Base-by-base conservation (phyloP, 2,329 filamentous ascomycete species). In the Aspergillus texensis region DNA sequence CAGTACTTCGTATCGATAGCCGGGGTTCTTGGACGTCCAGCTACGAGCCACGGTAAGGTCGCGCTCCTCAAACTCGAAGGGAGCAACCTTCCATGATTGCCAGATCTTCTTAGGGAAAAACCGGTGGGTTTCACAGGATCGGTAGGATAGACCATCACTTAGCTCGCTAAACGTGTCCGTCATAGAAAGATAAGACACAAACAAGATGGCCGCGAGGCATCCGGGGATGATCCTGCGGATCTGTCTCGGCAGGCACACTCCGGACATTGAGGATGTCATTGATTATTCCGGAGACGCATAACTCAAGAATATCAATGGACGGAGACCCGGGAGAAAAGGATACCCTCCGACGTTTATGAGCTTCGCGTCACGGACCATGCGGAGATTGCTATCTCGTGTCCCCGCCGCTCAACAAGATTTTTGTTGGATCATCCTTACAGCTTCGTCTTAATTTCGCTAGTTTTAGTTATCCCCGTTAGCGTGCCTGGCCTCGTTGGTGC, bases 21-120 rank as follows among this genome's bases (percentile, higher is more conserved):
- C 82, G 0, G 88, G 89, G 69, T 92, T 92, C 76, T 88, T 89
- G 26, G 79, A 76, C 0, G 85, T 81, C 89, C 90, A 92, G 1
- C 88, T 88, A 67, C 84, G 83, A 11, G 89, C 89, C 0, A 82
- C 82, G 28, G 82, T 77, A 36, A 85, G 79, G 70, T 92, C 88
- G 58, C 86, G 83, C 70, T 88, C 83, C 66, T 90, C 89, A 71
- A 91, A 91, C 2, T 82, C 81, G 39, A 91, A 79, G 2, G 89
- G 87, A 65, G 89, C 85, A 32, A 89, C 85, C 74, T 91, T 92
- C 90, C 90, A 92, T 0, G 87, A 89, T 76, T 92, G 90, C 90
- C 89, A 92, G 68, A 92, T 90, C 77, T 92, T 92, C 61, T 83
- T 83, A 6, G 84, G 90, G 69, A 88, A 92, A 12, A 41, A 28